A percentile compares a stretch with the other conserved stretches of the same genome.
phyloP scores from a whole-genome alignment of 73 alveolate species.

The Tetrahymena borealis region DNA sequence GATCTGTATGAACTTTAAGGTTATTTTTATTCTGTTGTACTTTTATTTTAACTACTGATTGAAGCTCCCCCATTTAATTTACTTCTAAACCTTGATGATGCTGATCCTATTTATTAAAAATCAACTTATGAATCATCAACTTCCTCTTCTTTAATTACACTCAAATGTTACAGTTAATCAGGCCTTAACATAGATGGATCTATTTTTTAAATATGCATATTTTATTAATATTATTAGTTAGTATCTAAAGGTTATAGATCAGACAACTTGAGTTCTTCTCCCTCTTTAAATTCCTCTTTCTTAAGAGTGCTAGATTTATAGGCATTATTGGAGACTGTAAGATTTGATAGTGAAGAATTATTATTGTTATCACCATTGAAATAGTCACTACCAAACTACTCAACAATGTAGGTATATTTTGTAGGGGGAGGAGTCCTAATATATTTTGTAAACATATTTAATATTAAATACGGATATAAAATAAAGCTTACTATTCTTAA shows the following conservation, averaged over 20 bases:
- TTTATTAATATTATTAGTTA: not conserved
- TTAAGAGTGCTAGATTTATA: not conserved
- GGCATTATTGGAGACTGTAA: not conserved
- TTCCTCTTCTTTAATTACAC: not conserved
- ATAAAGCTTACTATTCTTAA: too few species aligned
- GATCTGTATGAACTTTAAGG: not conserved
- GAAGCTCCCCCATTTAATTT: not conserved
- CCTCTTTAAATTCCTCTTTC: not conserved
- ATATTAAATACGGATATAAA: not conserved
- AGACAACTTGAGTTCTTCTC: not conserved
- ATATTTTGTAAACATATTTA: not conserved
- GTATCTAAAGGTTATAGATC: not conserved
- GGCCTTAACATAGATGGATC: not conserved
- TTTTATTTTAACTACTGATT: too few species aligned
- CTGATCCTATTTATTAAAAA: not conserved
- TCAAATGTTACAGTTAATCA: not conserved
- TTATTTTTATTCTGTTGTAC: too few species aligned
- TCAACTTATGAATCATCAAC: not conserved
- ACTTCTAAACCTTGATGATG: not conserved
- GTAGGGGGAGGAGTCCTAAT: not conserved
- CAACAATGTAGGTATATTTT: not conserved
- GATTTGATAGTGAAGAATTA: not conserved
- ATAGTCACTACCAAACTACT: not conserved
- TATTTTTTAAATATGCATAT: not conserved
- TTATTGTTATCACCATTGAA: not conserved